Percentiles rank a stretch among this genome's conserved stretches.
These are phyloP conservation scores for Aleurites moluccanus DNA, from an alignment of 441 rosid genomes.

Conservation along the genomic window DNA sequence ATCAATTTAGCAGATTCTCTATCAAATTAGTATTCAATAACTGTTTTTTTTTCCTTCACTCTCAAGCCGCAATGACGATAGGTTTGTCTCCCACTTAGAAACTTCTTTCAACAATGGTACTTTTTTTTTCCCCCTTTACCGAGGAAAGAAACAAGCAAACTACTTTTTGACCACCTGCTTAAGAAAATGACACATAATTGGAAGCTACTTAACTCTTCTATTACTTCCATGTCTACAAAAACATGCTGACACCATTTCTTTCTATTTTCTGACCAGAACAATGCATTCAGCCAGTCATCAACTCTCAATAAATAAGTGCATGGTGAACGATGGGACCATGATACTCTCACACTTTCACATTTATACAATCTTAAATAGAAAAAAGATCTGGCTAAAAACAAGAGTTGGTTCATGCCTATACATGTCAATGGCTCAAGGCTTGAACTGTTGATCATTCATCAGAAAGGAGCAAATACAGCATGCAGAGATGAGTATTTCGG, in stretches of 20 bases:
- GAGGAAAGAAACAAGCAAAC: constrained; percentile 26
- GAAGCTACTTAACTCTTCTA: constrained; percentile 13
- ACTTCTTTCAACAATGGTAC: constrained; percentile 17
- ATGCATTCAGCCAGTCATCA: not conserved
- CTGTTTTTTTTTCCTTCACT: constrained; percentile 21
- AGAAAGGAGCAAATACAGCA: too few species aligned
- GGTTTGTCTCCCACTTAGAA: constrained; percentile 33
- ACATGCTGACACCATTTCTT: not conserved
- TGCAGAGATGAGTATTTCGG: not conserved
- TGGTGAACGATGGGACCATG: not conserved
- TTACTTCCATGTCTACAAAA: constrained; percentile 4
- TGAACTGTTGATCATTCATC: too few species aligned
- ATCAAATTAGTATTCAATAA: constrained; percentile 24
- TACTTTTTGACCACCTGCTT: constrained; percentile 29
- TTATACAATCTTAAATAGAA: constrained; percentile 3
- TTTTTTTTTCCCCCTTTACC: not conserved
- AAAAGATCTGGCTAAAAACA: not conserved
- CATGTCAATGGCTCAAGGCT: not conserved
- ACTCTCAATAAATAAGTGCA: not conserved
- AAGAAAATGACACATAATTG: constrained; percentile 33
- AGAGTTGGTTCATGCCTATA: not conserved
- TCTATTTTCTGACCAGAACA: not conserved
- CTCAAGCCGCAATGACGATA: too few species aligned
- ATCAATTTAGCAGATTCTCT: constrained; percentile 29
- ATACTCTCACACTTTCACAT: not conserved